Evolutionary conservation across 2,329 filamentous ascomycete species (phyloP).

Genomic region (Monilinia fructicola): DNA sequence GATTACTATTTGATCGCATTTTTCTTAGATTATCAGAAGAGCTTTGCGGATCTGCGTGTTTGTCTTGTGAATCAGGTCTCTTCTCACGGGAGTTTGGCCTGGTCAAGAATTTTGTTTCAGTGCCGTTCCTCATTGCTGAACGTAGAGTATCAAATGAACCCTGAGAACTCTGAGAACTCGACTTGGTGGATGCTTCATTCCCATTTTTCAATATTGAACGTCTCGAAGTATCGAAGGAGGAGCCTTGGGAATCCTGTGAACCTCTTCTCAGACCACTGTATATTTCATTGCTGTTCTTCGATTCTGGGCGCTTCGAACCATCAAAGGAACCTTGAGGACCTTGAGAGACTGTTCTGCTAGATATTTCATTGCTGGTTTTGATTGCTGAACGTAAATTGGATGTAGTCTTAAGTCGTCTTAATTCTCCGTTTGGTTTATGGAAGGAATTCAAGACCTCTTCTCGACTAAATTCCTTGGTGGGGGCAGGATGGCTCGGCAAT

Average conservation of each 20-base stretch:
- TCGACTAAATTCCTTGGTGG: constrained; percentile 57
- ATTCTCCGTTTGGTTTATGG: constrained; percentile 36
- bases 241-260: constrained; percentile 12
- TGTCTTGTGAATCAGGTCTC: constrained; percentile 15
- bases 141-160: constrained; percentile 17
- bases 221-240: constrained; percentile 25
- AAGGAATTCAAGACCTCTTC: constrained; percentile 55
- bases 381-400: constrained; percentile 33
- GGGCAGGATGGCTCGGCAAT: constrained; percentile 50
- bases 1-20: constrained; percentile 34
- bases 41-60: neutral
- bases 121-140: constrained; percentile 18
- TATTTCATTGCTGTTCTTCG: constrained; percentile 26
- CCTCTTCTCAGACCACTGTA: constrained; percentile 38
- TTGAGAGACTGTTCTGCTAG: constrained; percentile 33
- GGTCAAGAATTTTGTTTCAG: constrained; percentile 19
- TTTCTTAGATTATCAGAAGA: constrained; percentile 10
- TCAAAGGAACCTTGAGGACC: constrained; percentile 20
- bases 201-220: constrained; percentile 21
- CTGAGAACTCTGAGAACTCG: constrained; percentile 30
- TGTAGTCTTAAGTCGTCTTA: constrained; percentile 46
- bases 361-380: constrained; percentile 25
- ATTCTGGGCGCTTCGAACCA: constrained; percentile 22
- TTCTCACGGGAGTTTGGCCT: constrained; percentile 14
- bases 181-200: constrained; percentile 34